phyloP scores from a whole-genome alignment of 768 basidiomycete species.

The Hericium coralloides region DNA sequence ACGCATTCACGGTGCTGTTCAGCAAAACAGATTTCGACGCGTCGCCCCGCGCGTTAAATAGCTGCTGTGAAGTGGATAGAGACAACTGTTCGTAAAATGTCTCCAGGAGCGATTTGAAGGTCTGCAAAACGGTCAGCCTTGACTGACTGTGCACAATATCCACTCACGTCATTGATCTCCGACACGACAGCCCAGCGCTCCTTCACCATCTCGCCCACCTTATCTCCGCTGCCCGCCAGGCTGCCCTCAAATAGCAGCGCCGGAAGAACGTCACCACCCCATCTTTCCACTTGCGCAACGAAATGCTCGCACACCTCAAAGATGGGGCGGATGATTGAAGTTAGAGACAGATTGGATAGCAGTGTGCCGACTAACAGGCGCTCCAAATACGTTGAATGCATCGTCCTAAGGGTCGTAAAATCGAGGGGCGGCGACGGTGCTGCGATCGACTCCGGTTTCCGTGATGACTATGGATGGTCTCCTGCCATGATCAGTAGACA shows the following conservation, averaged over 20 bases:
- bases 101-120: slow-evolving; percentile 54
- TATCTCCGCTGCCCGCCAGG: slow-evolving; percentile 42
- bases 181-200: slow-evolving; percentile 61
- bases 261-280: slow-evolving; percentile 88
- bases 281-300: slow-evolving; percentile 81
- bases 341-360: slow-evolving; percentile 55
- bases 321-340: slow-evolving; percentile 57
- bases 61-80: slow-evolving; percentile 66
- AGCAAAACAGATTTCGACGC: slow-evolving; percentile 62
- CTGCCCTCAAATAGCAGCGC: slow-evolving; percentile 78
- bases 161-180: slow-evolving; percentile 66
- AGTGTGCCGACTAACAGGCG: slow-evolving; percentile 73
- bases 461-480: neutral
- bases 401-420: slow-evolving; percentile 76
- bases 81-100: slow-evolving; percentile 79
- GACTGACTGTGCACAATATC: neutral
- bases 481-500: neutral
- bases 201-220: slow-evolving; percentile 64
- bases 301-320: slow-evolving; percentile 81
- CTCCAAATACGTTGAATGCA: slow-evolving; percentile 77
- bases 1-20: slow-evolving; percentile 44
- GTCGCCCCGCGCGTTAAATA: slow-evolving; percentile 52
- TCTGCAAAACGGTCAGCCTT: slow-evolving; percentile 30
- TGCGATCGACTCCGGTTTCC: neutral
- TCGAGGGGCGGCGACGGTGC: slow-evolving; percentile 46